phyloP scores from a whole-genome alignment of 2,329 filamentous ascomycete species.

The Colletotrichum viniferum region DNA sequence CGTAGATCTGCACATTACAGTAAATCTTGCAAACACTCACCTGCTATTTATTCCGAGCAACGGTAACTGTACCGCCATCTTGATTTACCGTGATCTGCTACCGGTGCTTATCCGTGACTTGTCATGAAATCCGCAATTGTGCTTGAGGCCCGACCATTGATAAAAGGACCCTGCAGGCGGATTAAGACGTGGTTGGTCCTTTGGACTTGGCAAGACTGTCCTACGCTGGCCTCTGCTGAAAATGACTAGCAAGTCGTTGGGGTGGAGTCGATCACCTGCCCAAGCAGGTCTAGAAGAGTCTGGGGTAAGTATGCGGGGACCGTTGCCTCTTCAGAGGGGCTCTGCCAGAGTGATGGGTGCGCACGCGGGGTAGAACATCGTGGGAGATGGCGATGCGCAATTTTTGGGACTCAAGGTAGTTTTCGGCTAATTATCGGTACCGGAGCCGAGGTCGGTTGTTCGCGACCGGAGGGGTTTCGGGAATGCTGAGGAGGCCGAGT shows the following conservation, averaged over 20 bases:
- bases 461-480: background rate
- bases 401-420: background rate
- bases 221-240: background rate
- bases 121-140: background rate
- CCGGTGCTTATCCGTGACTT: background rate
- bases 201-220: background rate
- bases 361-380: background rate
- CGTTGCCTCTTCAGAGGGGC: conserved; percentile 5
- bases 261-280: background rate
- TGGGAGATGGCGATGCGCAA: background rate
- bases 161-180: background rate
- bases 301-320: background rate
- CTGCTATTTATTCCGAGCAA: background rate
- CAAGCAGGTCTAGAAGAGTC: background rate
- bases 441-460: background rate
- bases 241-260: background rate
- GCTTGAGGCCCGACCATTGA: background rate
- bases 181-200: background rate
- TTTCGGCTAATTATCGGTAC: background rate
- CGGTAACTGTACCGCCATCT: background rate
- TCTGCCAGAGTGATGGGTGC: background rate
- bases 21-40: background rate
- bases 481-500: background rate
- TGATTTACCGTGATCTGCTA: conserved; percentile 5
- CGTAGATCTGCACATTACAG: background rate